Conservation (phyloP, 768 basidiomycete genomes). For the Pholiota microspora region DNA sequence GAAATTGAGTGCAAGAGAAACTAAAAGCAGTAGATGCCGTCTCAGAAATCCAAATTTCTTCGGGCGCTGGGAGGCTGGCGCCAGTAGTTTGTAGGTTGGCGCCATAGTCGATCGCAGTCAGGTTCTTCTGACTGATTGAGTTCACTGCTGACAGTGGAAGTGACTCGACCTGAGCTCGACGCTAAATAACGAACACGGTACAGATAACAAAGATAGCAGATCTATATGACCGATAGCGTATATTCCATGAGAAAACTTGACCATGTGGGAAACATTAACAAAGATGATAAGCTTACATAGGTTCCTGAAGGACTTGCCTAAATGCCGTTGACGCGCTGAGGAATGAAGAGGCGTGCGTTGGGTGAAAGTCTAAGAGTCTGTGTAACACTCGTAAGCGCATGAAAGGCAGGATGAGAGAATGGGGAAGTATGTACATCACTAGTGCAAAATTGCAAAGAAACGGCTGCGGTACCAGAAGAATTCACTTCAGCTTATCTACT, state of each 20-base stretch:
- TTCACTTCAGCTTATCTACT: too few relatives aligned
- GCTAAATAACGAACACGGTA: neutral
- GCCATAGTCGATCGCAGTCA: neutral
- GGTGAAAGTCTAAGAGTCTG: too few relatives aligned
- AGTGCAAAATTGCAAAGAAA: too few relatives aligned
- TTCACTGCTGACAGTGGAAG: too few relatives aligned
- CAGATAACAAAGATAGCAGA: neutral
- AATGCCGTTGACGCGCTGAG: too few relatives aligned
- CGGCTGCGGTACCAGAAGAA: too few relatives aligned
- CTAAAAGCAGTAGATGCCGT: constrained; percentile 5
- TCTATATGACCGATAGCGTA: neutral
- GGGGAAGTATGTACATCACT: too few relatives aligned
- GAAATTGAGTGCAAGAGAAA: constrained; percentile 17
- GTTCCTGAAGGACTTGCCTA: too few relatives aligned
- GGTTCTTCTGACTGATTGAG: neutral
- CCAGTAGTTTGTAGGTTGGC: constrained; percentile 5
- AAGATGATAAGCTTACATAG: neutral
- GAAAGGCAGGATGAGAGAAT: too few relatives aligned
- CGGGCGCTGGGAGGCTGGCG: neutral
- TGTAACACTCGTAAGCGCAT: too few relatives aligned
- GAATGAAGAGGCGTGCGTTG: too few relatives aligned
- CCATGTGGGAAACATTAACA: neutral
- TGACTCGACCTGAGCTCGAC: neutral
- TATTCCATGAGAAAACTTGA: neutral
- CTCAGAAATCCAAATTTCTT: neutral